Conservation (phyloP, 768 basidiomycete genomes). For the Boletus eberwhitei region DNA sequence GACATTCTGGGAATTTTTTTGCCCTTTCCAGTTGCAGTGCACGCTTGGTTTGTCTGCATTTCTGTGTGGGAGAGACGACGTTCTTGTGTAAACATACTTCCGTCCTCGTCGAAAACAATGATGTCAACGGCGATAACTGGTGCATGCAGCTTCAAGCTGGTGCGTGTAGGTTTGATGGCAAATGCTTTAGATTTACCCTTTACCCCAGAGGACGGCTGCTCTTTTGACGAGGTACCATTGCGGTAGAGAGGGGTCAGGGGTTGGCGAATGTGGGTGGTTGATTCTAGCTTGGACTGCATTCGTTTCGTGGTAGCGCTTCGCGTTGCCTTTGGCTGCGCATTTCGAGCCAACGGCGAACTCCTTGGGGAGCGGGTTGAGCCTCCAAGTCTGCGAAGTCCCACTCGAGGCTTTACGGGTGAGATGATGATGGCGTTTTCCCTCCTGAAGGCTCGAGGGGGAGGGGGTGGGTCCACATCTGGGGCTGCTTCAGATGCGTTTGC, state of each 20-base stretch:
- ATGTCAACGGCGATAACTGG: slow-evolving; percentile 66
- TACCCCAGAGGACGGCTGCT: slow-evolving; percentile 19
- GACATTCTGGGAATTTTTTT: slow-evolving; percentile 3
- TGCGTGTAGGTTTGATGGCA: slow-evolving; percentile 12
- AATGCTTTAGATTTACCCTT: slow-evolving; percentile 24
- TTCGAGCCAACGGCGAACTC: slow-evolving; percentile 22
- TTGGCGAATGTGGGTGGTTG: slow-evolving; percentile 28
- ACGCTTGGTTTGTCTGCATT: slow-evolving; percentile 34
- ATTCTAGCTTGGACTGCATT: slow-evolving; percentile 10
- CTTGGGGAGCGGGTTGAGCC: slow-evolving; percentile 17
- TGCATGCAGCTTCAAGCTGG: slow-evolving; percentile 38
- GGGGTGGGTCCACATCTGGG: slow-evolving; percentile 37
- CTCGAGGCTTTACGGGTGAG: slow-evolving; percentile 20
- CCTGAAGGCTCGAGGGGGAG: slow-evolving; percentile 6
- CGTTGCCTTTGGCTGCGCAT: slow-evolving; percentile 20
- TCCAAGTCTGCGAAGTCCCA: slow-evolving; percentile 10
- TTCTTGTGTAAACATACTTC: slow-evolving; percentile 58
- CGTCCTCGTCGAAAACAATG: slow-evolving; percentile 58
- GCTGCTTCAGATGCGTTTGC: slow-evolving; percentile 29
- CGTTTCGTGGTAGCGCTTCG: slow-evolving; percentile 13
- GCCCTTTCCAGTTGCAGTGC: slow-evolving; percentile 3
- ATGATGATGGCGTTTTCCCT: slow-evolving; percentile 24
- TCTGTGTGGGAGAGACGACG: slow-evolving; percentile 51
- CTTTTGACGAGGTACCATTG: slow-evolving; percentile 41
- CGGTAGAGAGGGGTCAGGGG: slow-evolving; percentile 40